These are phyloP conservation scores for Citrus maxima DNA, from an alignment of 345 rosid species.

Conservation along the genomic window DNA sequence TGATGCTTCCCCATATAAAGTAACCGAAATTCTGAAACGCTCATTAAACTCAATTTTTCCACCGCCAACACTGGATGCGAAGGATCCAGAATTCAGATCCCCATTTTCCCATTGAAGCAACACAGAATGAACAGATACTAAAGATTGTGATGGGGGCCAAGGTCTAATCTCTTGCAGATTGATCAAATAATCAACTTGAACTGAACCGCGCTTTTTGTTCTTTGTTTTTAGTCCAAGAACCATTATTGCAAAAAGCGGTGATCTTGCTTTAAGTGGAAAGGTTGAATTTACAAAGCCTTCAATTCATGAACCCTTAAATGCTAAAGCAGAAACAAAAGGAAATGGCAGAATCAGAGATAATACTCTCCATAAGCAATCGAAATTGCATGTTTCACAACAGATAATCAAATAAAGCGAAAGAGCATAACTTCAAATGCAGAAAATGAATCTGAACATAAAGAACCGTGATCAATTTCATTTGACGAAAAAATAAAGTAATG, in stretches of 20 bases:
- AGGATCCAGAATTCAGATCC: constrained; percentile 64
- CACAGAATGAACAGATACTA: constrained; percentile 42
- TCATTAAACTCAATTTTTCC: constrained; percentile 66
- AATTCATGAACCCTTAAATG: constrained; percentile 5
- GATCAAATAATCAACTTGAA: constrained; percentile 41
- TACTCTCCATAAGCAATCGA: not conserved
- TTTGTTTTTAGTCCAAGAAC: constrained; percentile 65
- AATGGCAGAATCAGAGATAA: not conserved
- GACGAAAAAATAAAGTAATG: not conserved
- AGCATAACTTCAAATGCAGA: not conserved
- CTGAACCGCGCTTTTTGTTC: constrained; percentile 38
- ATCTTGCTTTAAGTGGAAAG: constrained; percentile 14
- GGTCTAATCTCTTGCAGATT: constrained; percentile 67
- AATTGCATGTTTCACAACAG: not conserved
- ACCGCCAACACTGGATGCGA: constrained; percentile 42
- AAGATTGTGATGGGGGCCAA: constrained; percentile 66
- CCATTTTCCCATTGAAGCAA: constrained; percentile 82
- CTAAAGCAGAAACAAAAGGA: not conserved
- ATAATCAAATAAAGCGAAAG: not conserved
- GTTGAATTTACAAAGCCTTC: constrained; percentile 22
- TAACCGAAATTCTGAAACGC: constrained; percentile 53
- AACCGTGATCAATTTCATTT: not conserved
- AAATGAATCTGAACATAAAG: not conserved
- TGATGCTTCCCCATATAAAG: constrained; percentile 49
- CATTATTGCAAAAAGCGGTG: constrained; percentile 31